These are phyloP conservation scores for Solanum ossicruentum DNA, from an alignment of 257 asterid genomes.

Conservation along the genomic window DNA sequence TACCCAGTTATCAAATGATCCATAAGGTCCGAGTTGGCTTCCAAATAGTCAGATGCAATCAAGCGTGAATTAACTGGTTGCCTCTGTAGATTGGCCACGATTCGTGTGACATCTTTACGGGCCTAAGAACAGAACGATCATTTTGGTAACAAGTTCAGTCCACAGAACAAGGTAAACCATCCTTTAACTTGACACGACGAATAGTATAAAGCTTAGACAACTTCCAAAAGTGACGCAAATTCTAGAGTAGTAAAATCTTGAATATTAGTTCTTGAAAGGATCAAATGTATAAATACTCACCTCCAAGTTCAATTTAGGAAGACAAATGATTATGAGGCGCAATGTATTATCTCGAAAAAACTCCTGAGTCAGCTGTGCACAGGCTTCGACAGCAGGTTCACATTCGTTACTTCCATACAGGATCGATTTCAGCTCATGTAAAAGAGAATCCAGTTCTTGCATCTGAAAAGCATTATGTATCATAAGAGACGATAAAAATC, in stretches of 20 bases:
- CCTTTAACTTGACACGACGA: background rate
- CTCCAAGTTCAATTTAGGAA: constrained; percentile 75
- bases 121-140: constrained; percentile 26
- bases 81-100: constrained; percentile 86
- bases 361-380: constrained; percentile 61
- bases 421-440: constrained; percentile 56
- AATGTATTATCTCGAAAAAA: constrained; percentile 51
- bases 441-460: constrained; percentile 34
- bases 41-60: constrained; percentile 79
- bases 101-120: constrained; percentile 79
- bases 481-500: background rate
- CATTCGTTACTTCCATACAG: constrained; percentile 58
- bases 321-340: constrained; percentile 53
- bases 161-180: background rate
- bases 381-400: constrained; percentile 70
- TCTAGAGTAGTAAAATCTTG: background rate
- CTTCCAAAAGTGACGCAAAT: background rate
- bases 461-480: constrained; percentile 29
- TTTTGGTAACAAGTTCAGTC: background rate
- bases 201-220: background rate
- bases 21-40: constrained; percentile 64
- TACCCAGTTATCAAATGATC: constrained; percentile 64
- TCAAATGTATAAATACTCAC: constrained; percentile 10
- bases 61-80: constrained; percentile 54
- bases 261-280: background rate